Evolutionary conservation across 805 yeast species (phyloP).

Genomic region (Hagleromyces aurorensis): DNA sequence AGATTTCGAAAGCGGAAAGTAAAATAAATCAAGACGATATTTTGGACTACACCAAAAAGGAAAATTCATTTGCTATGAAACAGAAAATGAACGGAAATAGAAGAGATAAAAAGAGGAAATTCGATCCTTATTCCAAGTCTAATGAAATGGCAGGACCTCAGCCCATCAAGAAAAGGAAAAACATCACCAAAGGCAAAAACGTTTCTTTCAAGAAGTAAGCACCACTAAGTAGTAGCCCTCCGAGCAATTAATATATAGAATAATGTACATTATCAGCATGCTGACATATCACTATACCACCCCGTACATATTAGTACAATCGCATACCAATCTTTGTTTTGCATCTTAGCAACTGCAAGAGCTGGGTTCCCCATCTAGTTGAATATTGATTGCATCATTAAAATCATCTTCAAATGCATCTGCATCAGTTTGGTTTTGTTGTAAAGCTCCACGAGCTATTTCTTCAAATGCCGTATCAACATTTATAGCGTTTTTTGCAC

Average conservation of each 20-base stretch:
- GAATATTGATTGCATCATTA: conserved; percentile 92
- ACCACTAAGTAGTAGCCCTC: conserved; percentile 1
- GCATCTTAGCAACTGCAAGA: conserved; percentile 60
- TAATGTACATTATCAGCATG: conserved; percentile 6
- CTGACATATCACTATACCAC: too few relatives aligned
- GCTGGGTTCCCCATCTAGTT: conserved; percentile 71
- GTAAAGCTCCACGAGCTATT: conserved; percentile 89
- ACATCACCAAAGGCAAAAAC: conserved; percentile 21
- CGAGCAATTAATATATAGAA: conserved; percentile 1
- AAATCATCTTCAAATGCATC: conserved; percentile 90
- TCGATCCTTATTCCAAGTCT: conserved; percentile 51
- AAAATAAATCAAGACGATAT: conserved; percentile 16
- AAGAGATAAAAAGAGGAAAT: conserved; percentile 34
- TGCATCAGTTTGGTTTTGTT: conserved; percentile 64
- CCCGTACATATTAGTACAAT: too few relatives aligned
- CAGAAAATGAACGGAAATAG: conserved; percentile 11
- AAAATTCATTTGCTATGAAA: conserved; percentile 11
- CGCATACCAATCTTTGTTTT: too few relatives aligned
- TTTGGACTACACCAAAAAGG: conserved; percentile 39
- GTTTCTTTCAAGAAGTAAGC: conserved; percentile 24
- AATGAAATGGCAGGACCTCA: conserved; percentile 38
- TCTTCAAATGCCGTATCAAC: conserved; percentile 95
- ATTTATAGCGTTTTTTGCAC: conserved; percentile 93
- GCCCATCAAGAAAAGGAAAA: conserved; percentile 39
- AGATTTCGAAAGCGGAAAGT: conserved; percentile 4